Percentiles rank a stretch among this genome's conserved stretches.
Conservation (phyloP, 2,329 filamentous ascomycete genomes). For the Ampelomyces quisqualis region DNA sequence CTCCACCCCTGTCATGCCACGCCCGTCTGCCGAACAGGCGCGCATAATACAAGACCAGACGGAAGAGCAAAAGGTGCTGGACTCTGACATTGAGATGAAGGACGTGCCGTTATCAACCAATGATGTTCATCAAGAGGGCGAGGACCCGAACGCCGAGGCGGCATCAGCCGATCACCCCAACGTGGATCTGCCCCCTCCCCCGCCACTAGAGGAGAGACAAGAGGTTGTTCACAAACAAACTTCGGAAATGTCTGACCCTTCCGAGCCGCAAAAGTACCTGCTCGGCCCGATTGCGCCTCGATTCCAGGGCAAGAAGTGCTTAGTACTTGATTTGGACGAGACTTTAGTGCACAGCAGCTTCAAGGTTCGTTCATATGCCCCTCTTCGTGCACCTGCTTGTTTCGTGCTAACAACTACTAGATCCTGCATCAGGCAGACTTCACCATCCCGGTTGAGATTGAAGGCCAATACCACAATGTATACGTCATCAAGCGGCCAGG, state of each 20-base stretch:
- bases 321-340: conserved; percentile 94
- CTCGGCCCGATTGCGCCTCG: conserved; percentile 79
- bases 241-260: conserved; percentile 45
- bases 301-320: conserved; percentile 84
- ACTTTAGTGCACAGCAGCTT: conserved; percentile 98
- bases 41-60: conserved; percentile 53
- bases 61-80: conserved; percentile 50
- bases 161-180: conserved; percentile 34
- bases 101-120: conserved; percentile 58
- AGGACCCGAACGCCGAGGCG: conserved; percentile 26
- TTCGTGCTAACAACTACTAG: conserved; percentile 51
- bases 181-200: conserved; percentile 58
- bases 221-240: conserved; percentile 43
- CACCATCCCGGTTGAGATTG: conserved; percentile 97
- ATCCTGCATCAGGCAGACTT: conserved; percentile 98
- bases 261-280: conserved; percentile 64
- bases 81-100: conserved; percentile 64
- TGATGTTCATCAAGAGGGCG: conserved; percentile 49
- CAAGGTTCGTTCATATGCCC: conserved; percentile 67
- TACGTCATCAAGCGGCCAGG: conserved; percentile 99
- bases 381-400: not conserved
- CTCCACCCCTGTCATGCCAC: conserved; percentile 37
- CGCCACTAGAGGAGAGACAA: conserved; percentile 52
- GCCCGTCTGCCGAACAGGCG: conserved; percentile 41
- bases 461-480: conserved; percentile 98